Evolutionary conservation across 352 stramenopile species (phyloP), one percentile per base, ranked within the genome.

Genomic region (Phytophthora fragariae): DNA sequence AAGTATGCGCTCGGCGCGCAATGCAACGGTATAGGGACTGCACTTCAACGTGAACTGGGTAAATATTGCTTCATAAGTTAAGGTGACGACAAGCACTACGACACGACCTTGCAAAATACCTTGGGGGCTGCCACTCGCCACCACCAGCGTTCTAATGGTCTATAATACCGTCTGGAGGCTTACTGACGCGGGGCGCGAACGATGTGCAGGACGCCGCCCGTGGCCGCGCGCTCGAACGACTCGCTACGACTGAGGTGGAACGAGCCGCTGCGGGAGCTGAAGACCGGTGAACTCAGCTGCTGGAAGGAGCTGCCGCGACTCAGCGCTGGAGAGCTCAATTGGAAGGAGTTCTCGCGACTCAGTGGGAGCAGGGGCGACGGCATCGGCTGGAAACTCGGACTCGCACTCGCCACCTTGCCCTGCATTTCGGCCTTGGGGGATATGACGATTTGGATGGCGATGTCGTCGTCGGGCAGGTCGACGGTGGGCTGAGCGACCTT

Each of bases 391-490:
- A 73, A 77, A n/a, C 31, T 73, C 14, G 65, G 61, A 15, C 70
- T 78, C 21, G 64, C 29, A 8, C 57, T 71, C 39, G 58, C 14
- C 11, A 70, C 29, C 33, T 81, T 77, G 12, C 47, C 37, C 33
- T 65, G 58, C 21, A 65, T 64, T n/a, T 78, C 65, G 10, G 62
- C 33, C 60, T 79, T 82, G 47, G 75, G 62, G 1, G 75, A 61
- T 0, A 79, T 39, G 33, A 76, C 70, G 53, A 82, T 77, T 7
- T 60, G 72, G 62, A 82, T 77, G 27, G 67, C 71, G 37, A 77
- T 61, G 12, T 72, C 64, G 39, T 77, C 62, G 19, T 72, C 55
- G 0, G 66, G 63, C 2, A 79, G 52, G 10, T 49, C 39, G 7
- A 82, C n/a, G 8, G 56, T 52, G 10, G 47, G 29, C 31, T 79